Conservation (phyloP, 2,329 filamentous ascomycete genomes). For the Metarhizium album region DNA sequence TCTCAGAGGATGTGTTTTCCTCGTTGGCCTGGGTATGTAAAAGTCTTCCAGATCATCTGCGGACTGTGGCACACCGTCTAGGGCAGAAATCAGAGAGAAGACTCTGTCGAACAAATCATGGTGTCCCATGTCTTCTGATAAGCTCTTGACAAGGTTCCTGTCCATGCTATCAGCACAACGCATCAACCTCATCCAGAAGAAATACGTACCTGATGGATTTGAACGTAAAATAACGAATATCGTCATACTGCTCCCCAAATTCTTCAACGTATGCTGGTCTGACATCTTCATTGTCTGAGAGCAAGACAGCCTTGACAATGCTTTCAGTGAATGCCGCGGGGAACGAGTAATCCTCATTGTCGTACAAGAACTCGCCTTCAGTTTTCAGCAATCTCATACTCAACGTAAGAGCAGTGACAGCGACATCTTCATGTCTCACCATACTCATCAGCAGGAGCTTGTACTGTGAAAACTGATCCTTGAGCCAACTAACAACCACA, state of each 20-base stretch:
- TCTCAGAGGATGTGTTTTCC: constrained; percentile 54
- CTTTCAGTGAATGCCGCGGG: constrained; percentile 54
- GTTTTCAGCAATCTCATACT: constrained; percentile 78
- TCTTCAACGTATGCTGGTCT: constrained; percentile 65
- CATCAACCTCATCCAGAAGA: constrained; percentile 11
- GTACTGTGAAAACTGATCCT: constrained; percentile 62
- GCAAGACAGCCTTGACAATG: constrained; percentile 53
- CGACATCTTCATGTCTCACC: constrained; percentile 51
- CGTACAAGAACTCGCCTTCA: constrained; percentile 53
- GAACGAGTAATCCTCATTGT: constrained; percentile 57
- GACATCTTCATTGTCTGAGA: constrained; percentile 45
- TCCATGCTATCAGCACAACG: background rate
- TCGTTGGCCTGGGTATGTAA: constrained; percentile 53
- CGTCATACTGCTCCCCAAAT: constrained; percentile 70
- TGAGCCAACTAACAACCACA: constrained; percentile 69
- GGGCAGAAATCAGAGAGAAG: constrained; percentile 51
- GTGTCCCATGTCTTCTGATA: constrained; percentile 10
- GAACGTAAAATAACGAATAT: constrained; percentile 77
- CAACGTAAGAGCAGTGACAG: constrained; percentile 63
- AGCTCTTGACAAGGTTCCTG: constrained; percentile 18
- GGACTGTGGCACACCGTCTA: constrained; percentile 61
- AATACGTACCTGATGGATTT: constrained; percentile 55
- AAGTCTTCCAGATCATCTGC: constrained; percentile 58
- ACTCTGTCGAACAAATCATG: constrained; percentile 39
- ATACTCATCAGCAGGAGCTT: constrained; percentile 50